Conservation (phyloP, 257 asterid species). For the Orobanche coerulescens region DNA sequence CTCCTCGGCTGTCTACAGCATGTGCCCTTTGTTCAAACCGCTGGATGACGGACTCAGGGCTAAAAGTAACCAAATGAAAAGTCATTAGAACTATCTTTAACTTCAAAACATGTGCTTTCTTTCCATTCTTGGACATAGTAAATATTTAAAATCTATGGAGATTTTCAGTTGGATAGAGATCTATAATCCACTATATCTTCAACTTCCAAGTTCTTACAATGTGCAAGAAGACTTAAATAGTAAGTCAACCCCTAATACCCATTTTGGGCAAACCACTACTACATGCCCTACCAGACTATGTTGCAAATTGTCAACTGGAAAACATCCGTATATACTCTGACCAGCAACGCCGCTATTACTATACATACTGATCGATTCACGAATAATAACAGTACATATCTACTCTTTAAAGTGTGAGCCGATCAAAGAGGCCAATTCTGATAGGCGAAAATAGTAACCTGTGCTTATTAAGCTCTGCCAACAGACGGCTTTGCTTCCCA, state of each 20-base stretch:
- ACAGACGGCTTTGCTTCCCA: conserved; percentile 46
- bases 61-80: conserved; percentile 24
- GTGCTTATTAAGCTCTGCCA: conserved; percentile 69
- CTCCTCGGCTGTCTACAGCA: conserved; percentile 91
- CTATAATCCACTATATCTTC: background rate
- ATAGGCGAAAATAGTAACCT: conserved; percentile 29
- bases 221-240: background rate
- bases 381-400: background rate
- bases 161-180: background rate
- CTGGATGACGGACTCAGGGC: conserved; percentile 92
- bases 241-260: background rate
- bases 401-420: background rate
- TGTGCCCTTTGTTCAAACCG: conserved; percentile 88
- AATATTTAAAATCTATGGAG: background rate
- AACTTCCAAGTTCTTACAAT: background rate
- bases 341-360: background rate
- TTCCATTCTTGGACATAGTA: background rate
- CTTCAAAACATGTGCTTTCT: background rate
- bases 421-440: background rate
- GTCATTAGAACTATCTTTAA: conserved; percentile 21
- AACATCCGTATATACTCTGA: background rate
- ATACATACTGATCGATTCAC: background rate
- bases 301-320: background rate
- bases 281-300: background rate
- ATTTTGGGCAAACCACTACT: background rate